phyloP scores from a whole-genome alignment of 805 yeast genomes.

The Yamadazyma laniorum region DNA sequence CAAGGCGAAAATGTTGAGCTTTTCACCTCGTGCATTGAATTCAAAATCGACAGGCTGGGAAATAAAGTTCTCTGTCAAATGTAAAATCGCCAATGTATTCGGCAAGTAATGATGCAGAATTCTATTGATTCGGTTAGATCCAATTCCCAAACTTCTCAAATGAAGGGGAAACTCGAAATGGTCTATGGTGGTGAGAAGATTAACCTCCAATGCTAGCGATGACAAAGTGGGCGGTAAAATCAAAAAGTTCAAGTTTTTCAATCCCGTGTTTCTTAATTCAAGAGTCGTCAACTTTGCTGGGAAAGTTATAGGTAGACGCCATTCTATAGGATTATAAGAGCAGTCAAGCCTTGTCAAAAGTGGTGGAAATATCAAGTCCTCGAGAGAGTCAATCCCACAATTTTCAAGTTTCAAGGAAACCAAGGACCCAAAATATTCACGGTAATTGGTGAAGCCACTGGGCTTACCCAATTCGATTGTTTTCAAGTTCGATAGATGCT shows the following conservation, averaged over 20 bases:
- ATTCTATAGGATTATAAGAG: constrained; percentile 21
- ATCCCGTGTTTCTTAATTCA: constrained; percentile 16
- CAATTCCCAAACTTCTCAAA: constrained; percentile 17
- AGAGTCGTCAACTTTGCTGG: constrained; percentile 14
- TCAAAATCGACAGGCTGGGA: constrained; percentile 14
- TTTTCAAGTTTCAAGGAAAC: constrained; percentile 2
- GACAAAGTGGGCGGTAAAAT: constrained; percentile 16
- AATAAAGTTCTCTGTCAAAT: constrained; percentile 20
- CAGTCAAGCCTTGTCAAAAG: constrained; percentile 13
- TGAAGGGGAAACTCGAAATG: constrained; percentile 16
- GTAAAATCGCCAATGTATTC: constrained; percentile 10
- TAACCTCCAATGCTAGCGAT: constrained; percentile 18
- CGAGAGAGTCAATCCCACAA: constrained; percentile 4
- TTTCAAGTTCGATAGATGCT: background rate
- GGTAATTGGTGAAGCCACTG: background rate
- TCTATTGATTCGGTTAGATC: constrained; percentile 16
- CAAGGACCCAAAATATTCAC: background rate
- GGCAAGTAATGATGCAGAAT: constrained; percentile 15
- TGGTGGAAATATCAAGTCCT: constrained; percentile 7
- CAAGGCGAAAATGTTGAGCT: constrained; percentile 13
- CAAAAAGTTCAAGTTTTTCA: constrained; percentile 14
- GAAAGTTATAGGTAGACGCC: constrained; percentile 15
- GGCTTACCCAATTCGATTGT: constrained; percentile 2
- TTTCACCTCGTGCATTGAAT: constrained; percentile 14
- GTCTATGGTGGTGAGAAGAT: constrained; percentile 16